Percentiles rank a stretch among this genome's conserved stretches.
These are phyloP conservation scores for Isochrysis galbana DNA, from an alignment of 78 protist species.

Conservation along the genomic window DNA sequence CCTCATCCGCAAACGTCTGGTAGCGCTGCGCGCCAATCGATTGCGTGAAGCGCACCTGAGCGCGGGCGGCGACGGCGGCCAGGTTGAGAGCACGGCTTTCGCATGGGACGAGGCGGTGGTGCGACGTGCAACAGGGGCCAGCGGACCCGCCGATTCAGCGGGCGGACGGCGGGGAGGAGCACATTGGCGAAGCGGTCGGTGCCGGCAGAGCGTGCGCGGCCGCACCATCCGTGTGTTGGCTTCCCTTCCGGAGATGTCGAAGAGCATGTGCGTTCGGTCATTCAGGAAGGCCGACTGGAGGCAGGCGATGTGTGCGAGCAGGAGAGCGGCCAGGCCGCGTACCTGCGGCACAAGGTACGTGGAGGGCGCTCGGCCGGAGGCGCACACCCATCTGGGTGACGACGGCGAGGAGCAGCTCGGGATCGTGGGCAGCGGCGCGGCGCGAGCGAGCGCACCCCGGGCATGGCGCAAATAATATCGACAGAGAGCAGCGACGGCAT, in stretches of 20 bases:
- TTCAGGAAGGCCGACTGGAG: background rate
- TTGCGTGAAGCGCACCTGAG: background rate
- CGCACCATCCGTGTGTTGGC: background rate
- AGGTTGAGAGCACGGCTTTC: no score
- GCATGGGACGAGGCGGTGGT: no score
- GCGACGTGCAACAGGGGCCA: no score
- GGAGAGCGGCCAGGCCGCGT: background rate
- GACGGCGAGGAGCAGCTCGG: no score
- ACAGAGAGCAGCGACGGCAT: slow-evolving; percentile 10
- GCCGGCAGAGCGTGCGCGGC: no score
- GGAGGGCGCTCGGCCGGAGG: no score
- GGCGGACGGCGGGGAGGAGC: no score
- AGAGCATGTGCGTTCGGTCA: background rate
- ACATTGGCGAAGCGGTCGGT: no score
- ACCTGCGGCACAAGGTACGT: no score
- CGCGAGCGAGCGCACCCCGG: background rate
- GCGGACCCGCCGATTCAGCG: no score
- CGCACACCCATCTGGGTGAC: no score
- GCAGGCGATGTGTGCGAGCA: slow-evolving; percentile 1
- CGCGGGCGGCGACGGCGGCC: no score
- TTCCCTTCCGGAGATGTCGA: slow-evolving; percentile 1
- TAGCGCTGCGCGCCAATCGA: background rate
- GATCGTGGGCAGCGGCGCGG: background rate
- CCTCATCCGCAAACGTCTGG: background rate
- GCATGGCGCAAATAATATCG: background rate